phyloP scores from a whole-genome alignment of 768 basidiomycete species.

The Phanerochaete carnosa region DNA sequence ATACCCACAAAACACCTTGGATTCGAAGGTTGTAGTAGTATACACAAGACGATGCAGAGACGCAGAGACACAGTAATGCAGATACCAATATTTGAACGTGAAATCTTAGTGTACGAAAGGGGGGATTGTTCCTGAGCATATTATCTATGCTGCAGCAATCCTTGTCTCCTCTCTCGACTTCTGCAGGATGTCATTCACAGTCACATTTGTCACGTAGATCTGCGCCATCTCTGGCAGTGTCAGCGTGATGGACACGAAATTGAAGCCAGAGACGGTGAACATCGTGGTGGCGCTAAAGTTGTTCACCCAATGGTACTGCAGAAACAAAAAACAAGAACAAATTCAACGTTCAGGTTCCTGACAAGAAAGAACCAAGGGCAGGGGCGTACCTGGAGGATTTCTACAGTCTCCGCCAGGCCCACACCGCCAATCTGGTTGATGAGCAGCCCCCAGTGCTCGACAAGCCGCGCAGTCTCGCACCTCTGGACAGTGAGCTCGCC shows the following conservation, averaged over 20 bases:
- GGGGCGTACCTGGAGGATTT: slow-evolving; percentile 65
- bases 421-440: slow-evolving; percentile 80
- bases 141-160: too few species aligned
- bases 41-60: too few species aligned
- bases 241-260: slow-evolving; percentile 31
- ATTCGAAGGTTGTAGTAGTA: too few species aligned
- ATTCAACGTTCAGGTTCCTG: not conserved
- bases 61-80: too few species aligned
- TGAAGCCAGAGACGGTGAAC: slow-evolving; percentile 40
- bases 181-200: slow-evolving; percentile 36
- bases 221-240: slow-evolving; percentile 38
- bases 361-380: not conserved
- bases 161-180: too few species aligned
- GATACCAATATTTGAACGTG: too few species aligned
- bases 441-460: slow-evolving; percentile 79
- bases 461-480: slow-evolving; percentile 57
- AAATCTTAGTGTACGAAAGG: too few species aligned
- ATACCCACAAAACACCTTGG: too few species aligned
- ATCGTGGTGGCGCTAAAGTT: slow-evolving; percentile 34
- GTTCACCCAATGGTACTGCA: slow-evolving; percentile 59
- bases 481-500: slow-evolving; percentile 59
- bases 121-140: too few species aligned
- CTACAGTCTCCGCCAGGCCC: slow-evolving; percentile 77
- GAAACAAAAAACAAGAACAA: too few species aligned
- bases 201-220: slow-evolving; percentile 42